phyloP scores from a whole-genome alignment of 1,284 basidiomycete genomes.

The Ceratobasidium sp. region DNA sequence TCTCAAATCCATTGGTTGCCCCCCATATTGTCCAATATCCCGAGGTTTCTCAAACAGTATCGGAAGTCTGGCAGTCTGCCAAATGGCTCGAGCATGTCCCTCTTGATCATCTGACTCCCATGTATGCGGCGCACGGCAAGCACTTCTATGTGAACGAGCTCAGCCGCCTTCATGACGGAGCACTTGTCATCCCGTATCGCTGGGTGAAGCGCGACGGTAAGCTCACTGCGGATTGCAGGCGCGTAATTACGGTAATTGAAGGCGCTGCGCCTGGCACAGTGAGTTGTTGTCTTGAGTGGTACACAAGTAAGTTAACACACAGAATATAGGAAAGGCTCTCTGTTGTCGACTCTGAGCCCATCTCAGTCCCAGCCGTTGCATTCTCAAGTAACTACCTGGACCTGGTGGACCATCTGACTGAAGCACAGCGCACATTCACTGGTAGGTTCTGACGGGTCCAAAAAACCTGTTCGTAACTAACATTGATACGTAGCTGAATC shows the following conservation, averaged over 20 bases:
- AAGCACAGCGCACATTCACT: not conserved
- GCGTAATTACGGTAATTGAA: too few relatives aligned
- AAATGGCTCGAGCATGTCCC: slow-evolving; percentile 51
- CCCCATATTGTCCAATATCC: not conserved
- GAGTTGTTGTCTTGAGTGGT: too few relatives aligned
- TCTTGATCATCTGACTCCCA: slow-evolving; percentile 50
- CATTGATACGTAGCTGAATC: not conserved
- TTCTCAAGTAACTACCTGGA: not conserved
- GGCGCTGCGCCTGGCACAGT: too few relatives aligned
- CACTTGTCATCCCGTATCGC: slow-evolving; percentile 48
- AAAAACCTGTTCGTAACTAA: not conserved
- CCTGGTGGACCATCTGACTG: not conserved
- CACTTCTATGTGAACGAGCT: slow-evolving; percentile 50
- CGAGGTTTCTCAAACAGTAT: slow-evolving; percentile 54
- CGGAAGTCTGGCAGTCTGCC: slow-evolving; percentile 50
- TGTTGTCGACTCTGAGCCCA: not conserved
- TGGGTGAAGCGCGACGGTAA: slow-evolving; percentile 46
- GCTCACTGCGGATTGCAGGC: not conserved
- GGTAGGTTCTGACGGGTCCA: not conserved
- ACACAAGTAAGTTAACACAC: too few relatives aligned
- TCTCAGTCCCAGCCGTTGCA: not conserved
- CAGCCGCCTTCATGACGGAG: slow-evolving; percentile 8
- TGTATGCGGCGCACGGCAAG: slow-evolving; percentile 45
- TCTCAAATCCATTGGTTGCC: not conserved
- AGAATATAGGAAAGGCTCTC: too few relatives aligned